A percentile compares a stretch with the other conserved stretches of the same genome.
Conservation (phyloP, 2,329 filamentous ascomycete genomes). For the Xylaria sp. region DNA sequence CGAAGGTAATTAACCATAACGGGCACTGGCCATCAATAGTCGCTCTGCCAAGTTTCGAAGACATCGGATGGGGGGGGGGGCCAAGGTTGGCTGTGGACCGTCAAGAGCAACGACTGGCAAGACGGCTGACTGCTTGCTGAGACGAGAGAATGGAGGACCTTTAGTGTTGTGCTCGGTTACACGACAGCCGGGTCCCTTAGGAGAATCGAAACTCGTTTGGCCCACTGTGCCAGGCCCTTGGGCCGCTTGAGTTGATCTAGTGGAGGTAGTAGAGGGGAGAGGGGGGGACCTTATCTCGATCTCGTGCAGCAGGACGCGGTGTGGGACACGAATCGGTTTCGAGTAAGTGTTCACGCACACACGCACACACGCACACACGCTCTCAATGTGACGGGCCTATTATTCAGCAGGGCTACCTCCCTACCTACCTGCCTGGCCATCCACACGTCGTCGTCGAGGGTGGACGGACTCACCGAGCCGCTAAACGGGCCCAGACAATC, state of each 20-base stretch:
- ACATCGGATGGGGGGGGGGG: conserved; percentile 1
- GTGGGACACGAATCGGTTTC: conserved; percentile 34
- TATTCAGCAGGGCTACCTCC: conserved; percentile 15
- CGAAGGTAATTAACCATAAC: conserved; percentile 13
- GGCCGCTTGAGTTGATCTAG: conserved; percentile 8
- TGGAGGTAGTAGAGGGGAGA: no score
- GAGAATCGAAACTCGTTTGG: conserved; percentile 37
- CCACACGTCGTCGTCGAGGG: background rate
- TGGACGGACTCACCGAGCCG: conserved; percentile 12
- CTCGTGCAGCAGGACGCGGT: conserved; percentile 33
- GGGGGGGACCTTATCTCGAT: conserved; percentile 43
- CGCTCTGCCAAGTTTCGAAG: conserved; percentile 3
- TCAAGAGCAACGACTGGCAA: conserved; percentile 42
- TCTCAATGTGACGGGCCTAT: background rate
- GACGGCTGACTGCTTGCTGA: conserved; percentile 40
- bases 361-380: no score
- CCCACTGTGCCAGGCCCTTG: conserved; percentile 28
- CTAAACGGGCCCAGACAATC: conserved; percentile 14
- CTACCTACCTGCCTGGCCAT: background rate
- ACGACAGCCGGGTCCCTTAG: conserved; percentile 44
- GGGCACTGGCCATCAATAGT: background rate
- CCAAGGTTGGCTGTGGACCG: conserved; percentile 35
- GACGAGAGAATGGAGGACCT: conserved; percentile 39
- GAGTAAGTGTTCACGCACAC: conserved; percentile 10
- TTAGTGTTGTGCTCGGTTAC: conserved; percentile 43